These are phyloP conservation scores for Pelargonium cotyledonis DNA, from an alignment of 441 rosid species.

Conservation along the genomic window DNA sequence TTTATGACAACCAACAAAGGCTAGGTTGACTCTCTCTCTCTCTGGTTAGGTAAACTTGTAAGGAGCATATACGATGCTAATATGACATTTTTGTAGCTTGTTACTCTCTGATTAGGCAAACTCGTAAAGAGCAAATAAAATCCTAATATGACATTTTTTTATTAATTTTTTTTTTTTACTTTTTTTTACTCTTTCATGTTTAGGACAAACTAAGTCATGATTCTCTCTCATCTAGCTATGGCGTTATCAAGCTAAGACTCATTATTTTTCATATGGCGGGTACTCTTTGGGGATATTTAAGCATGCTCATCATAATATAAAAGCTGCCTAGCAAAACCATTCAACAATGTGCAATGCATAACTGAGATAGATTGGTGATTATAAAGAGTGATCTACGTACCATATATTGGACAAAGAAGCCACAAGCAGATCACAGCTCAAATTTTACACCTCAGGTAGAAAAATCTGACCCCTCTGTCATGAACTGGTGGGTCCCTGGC, in stretches of 20 bases:
- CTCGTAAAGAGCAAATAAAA: too few species aligned
- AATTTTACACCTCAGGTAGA: conserved; percentile 1
- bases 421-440: conserved; percentile 10
- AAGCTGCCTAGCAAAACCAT: not conserved
- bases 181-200: not conserved
- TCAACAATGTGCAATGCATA: not conserved
- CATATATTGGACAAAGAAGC: conserved; percentile 10
- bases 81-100: too few species aligned
- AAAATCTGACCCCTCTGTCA: conserved; percentile 11
- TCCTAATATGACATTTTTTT: too few species aligned
- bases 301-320: not conserved
- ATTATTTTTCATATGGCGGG: not conserved
- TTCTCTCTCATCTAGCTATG: not conserved
- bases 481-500: not conserved
- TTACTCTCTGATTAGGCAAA: too few species aligned
- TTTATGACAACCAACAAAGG: too few species aligned
- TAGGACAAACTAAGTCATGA: not conserved
- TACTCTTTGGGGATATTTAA: conserved; percentile 7
- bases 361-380: not conserved
- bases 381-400: conserved; percentile 18
- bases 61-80: too few species aligned
- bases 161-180: too few species aligned
- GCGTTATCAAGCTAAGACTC: not conserved
- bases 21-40: too few species aligned
- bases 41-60: too few species aligned